These are phyloP conservation scores for Rubia yunnanensis DNA, from an alignment of 257 asterid genomes.

Conservation along the genomic window DNA sequence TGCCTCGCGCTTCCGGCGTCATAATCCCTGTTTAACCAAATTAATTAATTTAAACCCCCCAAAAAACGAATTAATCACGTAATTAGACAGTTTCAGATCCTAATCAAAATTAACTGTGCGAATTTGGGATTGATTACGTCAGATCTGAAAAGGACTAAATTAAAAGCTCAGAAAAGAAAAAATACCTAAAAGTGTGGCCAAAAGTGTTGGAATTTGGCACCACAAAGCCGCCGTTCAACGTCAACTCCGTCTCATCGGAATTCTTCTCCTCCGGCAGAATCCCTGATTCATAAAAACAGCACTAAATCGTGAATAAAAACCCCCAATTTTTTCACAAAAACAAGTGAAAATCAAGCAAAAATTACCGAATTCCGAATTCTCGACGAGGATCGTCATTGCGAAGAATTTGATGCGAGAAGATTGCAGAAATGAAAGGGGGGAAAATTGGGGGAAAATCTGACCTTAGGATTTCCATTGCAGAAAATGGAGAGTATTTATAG, in stretches of 20 bases:
- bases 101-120: too few relatives aligned
- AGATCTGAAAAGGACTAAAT: background rate
- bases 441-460: background rate
- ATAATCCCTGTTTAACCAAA: conserved; percentile 51
- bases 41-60: too few relatives aligned
- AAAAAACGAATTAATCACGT: too few relatives aligned
- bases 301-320: too few relatives aligned
- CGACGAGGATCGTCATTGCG: background rate
- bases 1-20: conserved; percentile 64
- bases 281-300: conserved; percentile 25
- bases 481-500: conserved; percentile 56
- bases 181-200: conserved; percentile 76
- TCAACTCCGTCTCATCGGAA: conserved; percentile 23
- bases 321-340: background rate
- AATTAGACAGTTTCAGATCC: background rate
- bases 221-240: conserved; percentile 46
- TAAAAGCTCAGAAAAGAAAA: background rate
- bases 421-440: background rate
- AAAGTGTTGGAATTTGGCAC: conserved; percentile 65
- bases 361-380: conserved; percentile 30
- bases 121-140: background rate
- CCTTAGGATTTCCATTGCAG: conserved; percentile 1
- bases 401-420: too few relatives aligned
- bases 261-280: conserved; percentile 38
- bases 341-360: background rate